phyloP scores from a whole-genome alignment of 2,329 filamentous ascomycete species.

The Annulohypoxylon truncatum region DNA sequence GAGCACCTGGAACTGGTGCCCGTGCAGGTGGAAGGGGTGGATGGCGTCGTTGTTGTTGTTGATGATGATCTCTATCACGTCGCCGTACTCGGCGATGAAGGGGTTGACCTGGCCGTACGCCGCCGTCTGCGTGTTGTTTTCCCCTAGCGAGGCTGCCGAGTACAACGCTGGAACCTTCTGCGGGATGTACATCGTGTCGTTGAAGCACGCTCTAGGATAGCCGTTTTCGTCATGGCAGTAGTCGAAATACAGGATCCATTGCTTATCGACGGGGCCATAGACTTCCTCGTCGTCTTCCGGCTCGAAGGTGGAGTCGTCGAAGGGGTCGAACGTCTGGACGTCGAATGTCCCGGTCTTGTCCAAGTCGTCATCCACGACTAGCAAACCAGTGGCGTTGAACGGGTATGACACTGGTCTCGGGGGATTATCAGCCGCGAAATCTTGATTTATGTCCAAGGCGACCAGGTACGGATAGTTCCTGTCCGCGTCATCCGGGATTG shows the following conservation, averaged over 20 bases:
- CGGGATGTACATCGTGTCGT: slow-evolving; percentile 73
- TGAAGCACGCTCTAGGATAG: slow-evolving; percentile 71
- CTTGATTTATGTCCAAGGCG: slow-evolving; percentile 58
- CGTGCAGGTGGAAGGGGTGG: slow-evolving; percentile 67
- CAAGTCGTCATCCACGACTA: slow-evolving; percentile 53
- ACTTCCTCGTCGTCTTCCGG: slow-evolving; percentile 65
- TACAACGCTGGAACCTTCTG: slow-evolving; percentile 79
- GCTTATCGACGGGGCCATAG: slow-evolving; percentile 64
- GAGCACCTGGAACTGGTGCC: slow-evolving; percentile 67
- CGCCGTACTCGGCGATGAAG: slow-evolving; percentile 53
- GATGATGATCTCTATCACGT: slow-evolving; percentile 60
- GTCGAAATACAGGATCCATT: slow-evolving; percentile 65
- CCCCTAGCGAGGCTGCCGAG: slow-evolving; percentile 70
- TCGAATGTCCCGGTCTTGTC: slow-evolving; percentile 47
- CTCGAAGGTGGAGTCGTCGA: slow-evolving; percentile 71
- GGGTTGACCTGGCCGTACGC: slow-evolving; percentile 59
- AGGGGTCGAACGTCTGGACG: slow-evolving; percentile 59
- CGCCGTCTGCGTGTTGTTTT: slow-evolving; percentile 54
- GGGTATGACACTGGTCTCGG: slow-evolving; percentile 34
- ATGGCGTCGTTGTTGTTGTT: slow-evolving; percentile 61
- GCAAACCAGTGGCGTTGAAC: slow-evolving; percentile 58
- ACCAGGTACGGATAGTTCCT: slow-evolving; percentile 59
- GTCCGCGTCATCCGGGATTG: slow-evolving; percentile 52
- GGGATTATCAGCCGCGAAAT: slow-evolving; percentile 50
- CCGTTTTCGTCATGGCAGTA: slow-evolving; percentile 72